phyloP scores from a whole-genome alignment of 1,139 yeast genomes.

The Yamadazyma mexicana region DNA sequence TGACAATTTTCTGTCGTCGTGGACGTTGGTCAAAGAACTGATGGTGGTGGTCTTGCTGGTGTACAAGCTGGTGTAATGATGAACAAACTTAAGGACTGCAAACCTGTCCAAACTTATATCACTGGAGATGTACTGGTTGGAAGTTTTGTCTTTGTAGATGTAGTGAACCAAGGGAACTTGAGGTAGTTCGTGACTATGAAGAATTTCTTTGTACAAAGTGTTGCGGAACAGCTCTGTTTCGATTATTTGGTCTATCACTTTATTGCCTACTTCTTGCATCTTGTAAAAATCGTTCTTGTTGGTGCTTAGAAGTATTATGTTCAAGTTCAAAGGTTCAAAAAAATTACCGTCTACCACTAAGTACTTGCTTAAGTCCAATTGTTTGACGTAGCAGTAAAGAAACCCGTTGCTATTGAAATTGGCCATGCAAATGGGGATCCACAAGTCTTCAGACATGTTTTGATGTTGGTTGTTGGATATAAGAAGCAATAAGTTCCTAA shows the following conservation, averaged over 20 bases:
- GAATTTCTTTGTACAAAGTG: slow-evolving; percentile 34
- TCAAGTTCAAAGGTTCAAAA: slow-evolving; percentile 34
- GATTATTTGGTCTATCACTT: slow-evolving; percentile 46
- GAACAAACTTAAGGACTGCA: slow-evolving; percentile 25
- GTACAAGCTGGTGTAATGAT: slow-evolving; percentile 32
- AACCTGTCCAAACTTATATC: slow-evolving; percentile 19
- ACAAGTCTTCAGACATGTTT: slow-evolving; percentile 60
- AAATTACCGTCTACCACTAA: slow-evolving; percentile 17
- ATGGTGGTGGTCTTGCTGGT: slow-evolving; percentile 29
- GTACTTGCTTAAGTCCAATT: slow-evolving; percentile 36
- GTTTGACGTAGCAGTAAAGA: slow-evolving; percentile 74
- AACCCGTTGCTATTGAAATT: slow-evolving; percentile 88
- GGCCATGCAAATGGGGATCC: slow-evolving; percentile 94
- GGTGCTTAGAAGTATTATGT: slow-evolving; percentile 75
- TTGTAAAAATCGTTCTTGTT: slow-evolving; percentile 80
- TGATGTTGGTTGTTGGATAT: slow-evolving; percentile 21
- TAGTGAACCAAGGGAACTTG: slow-evolving; percentile 53
- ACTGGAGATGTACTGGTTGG: slow-evolving; percentile 39
- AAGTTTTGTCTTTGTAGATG: slow-evolving; percentile 66
- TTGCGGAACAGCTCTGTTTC: slow-evolving; percentile 36
- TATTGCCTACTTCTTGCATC: slow-evolving; percentile 60
- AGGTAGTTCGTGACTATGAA: slow-evolving; percentile 30
- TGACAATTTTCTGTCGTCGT: slow-evolving; percentile 29
- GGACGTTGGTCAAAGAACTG: slow-evolving; percentile 14
- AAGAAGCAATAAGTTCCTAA: slow-evolving; percentile 29